Base-by-base conservation (phyloP, 2,329 filamentous ascomycete genomes). In the Fusarium keratoplasticum region DNA sequence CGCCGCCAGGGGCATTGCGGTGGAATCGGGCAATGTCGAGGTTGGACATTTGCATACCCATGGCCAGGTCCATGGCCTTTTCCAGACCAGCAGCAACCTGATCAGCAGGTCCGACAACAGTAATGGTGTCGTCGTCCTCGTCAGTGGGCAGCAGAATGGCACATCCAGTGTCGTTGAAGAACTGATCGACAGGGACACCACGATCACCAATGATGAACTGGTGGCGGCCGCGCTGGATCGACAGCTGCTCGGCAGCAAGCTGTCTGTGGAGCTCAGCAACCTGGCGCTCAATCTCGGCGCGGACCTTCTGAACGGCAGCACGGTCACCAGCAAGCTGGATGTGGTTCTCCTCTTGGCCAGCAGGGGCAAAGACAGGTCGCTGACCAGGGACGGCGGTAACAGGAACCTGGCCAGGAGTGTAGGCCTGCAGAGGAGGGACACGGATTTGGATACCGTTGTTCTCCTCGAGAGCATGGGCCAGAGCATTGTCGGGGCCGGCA, bases 141-240 rank as follows among this genome's bases (percentile, higher is more conserved):
- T 92, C 90, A 29, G 88, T 88, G 9, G 95, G 96, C 54, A 98
- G 84, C 66, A 98, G 89, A 69, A 98, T 92, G 50, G 93, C 90
- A 83, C 96, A 99, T 72, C 96, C 96, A 67, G 96, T 98, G 79
- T 98, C 91, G 54, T 92, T 89, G 74, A 98, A 91, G 86, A 99
- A 98, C 54, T 98, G 91, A 67, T 98, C 91, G 36, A 94, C 87
- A 20, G 94, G 91, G 71, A 94, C 89, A 70, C 94, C 95, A 71
- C 92, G 90, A 71, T 96, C 92, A 61, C 96, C 96, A 72, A 98
- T 92, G 80, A 99, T 96, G 86, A 98, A 98, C 82, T 97, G 95
- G 82, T 98, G 96, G 61, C 95, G 92, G 58, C 94, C 95, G 71
- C 93, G 92, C 82, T 96, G 93, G 76, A 98, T 94, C 7, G 93